phyloP scores from a whole-genome alignment of 2,329 filamentous ascomycete species.

The Trichoderma cornu-damae region DNA sequence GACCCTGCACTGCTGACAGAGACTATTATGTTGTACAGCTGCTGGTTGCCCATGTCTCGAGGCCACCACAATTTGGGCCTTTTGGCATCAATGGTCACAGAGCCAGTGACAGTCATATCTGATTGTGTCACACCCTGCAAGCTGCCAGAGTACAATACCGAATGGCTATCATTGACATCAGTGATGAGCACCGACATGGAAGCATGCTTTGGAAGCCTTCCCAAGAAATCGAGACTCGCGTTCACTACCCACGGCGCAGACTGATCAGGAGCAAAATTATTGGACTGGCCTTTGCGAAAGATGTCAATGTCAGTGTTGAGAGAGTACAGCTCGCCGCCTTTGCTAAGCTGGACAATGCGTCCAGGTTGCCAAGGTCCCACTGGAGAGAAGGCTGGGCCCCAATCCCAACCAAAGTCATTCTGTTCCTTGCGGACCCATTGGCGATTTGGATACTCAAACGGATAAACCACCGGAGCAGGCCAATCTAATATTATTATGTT shows the following conservation, averaged over 20 bases:
- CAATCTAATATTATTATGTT: not conserved
- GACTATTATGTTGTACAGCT: conserved; percentile 52
- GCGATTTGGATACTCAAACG: conserved; percentile 22
- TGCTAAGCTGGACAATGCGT: conserved; percentile 48
- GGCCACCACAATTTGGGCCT: conserved; percentile 58
- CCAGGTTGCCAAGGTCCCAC: conserved; percentile 59
- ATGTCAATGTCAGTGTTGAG: conserved; percentile 49
- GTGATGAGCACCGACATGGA: conserved; percentile 44
- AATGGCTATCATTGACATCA: conserved; percentile 39
- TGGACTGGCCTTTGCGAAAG: conserved; percentile 53
- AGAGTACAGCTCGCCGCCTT: conserved; percentile 28
- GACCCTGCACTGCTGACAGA: conserved; percentile 39
- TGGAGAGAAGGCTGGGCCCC: conserved; percentile 57
- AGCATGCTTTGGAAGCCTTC: conserved; percentile 40
- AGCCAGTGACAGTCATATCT: conserved; percentile 41
- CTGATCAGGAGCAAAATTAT: conserved; percentile 54
- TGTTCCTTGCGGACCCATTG: conserved; percentile 52
- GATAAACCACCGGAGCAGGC: conserved; percentile 14
- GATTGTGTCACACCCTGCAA: conserved; percentile 32
- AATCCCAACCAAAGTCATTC: conserved; percentile 61
- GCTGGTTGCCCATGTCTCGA: conserved; percentile 50
- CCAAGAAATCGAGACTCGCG: conserved; percentile 54
- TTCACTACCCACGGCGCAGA: conserved; percentile 55
- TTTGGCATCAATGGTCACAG: conserved; percentile 37
- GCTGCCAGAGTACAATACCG: conserved; percentile 26